Conservation (phyloP, 208 protist species). For the Novymonas esmeraldas region DNA sequence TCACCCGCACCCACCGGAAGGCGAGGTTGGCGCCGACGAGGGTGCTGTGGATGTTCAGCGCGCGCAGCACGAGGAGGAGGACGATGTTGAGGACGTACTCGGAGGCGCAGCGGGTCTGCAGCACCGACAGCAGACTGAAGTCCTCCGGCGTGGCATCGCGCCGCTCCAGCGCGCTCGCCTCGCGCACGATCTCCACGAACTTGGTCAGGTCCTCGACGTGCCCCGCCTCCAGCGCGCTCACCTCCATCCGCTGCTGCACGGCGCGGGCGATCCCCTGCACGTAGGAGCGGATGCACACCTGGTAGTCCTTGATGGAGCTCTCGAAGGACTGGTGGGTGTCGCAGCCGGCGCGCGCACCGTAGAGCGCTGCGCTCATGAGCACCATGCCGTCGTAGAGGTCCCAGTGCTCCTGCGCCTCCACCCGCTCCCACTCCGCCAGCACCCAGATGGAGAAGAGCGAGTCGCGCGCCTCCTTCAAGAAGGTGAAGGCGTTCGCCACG, state of each 20-base stretch:
- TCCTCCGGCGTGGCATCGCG: slow-evolving; percentile 42
- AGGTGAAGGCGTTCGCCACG: slow-evolving; percentile 45
- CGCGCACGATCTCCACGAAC: slow-evolving; percentile 16
- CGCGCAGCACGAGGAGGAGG: slow-evolving; percentile 37
- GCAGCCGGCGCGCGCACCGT: slow-evolving; percentile 21
- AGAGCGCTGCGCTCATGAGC: slow-evolving; percentile 45
- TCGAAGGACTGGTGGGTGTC: slow-evolving; percentile 3
- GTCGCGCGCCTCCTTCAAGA: slow-evolving; percentile 46
- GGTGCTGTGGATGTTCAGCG: slow-evolving; percentile 28
- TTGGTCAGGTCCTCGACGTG: slow-evolving; percentile 15
- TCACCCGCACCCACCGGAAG: slow-evolving; percentile 52
- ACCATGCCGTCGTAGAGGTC: slow-evolving; percentile 44
- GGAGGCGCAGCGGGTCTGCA: slow-evolving; percentile 28
- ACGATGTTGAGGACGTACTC: slow-evolving; percentile 58
- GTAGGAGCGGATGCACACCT: slow-evolving; percentile 17
- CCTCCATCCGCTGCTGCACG: slow-evolving; percentile 18
- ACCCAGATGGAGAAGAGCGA: slow-evolving; percentile 51
- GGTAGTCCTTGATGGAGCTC: slow-evolving; percentile 22
- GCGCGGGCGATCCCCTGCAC: slow-evolving; percentile 20
- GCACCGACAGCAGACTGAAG: slow-evolving; percentile 41
- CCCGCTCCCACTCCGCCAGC: slow-evolving; percentile 44
- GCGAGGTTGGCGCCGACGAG: slow-evolving; percentile 45
- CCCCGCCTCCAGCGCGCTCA: slow-evolving; percentile 4
- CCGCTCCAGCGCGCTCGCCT: slow-evolving; percentile 22
- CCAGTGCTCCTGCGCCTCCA: slow-evolving; percentile 30